These are phyloP conservation scores for Saccharomyces hybrid DNA, from an alignment of 1,139 yeast species.

Conservation along the genomic window DNA sequence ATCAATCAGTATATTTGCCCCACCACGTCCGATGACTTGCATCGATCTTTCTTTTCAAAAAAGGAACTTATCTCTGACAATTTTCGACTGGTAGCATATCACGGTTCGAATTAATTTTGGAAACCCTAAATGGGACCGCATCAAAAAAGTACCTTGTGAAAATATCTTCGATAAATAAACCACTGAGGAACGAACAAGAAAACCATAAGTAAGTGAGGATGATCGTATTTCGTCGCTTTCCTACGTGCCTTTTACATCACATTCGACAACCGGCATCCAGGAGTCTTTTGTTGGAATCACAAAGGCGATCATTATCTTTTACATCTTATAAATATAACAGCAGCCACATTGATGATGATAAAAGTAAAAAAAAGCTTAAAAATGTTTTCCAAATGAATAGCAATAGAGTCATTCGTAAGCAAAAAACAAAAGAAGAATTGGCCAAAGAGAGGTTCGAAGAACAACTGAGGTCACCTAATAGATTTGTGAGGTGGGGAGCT, in stretches of 20 bases:
- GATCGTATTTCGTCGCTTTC: background rate
- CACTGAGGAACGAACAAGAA: background rate
- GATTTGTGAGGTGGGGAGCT: slow-evolving; percentile 42
- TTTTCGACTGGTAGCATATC: background rate
- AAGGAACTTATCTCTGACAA: background rate
- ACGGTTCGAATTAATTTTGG: background rate
- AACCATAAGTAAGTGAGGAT: background rate
- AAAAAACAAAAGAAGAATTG: slow-evolving; percentile 29
- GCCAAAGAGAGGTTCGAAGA: slow-evolving; percentile 30
- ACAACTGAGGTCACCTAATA: slow-evolving; percentile 29
- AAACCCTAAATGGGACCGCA: background rate
- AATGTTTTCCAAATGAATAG: slow-evolving; percentile 9
- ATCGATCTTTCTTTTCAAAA: slow-evolving; percentile 2
- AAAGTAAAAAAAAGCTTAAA: background rate
- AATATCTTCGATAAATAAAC: background rate
- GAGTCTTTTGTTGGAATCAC: background rate
- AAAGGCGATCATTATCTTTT: background rate
- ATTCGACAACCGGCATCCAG: background rate
- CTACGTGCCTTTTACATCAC: background rate
- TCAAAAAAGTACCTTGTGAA: background rate
- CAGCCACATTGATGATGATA: background rate
- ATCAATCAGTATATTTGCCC: slow-evolving; percentile 23
- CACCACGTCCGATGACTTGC: slow-evolving; percentile 20
- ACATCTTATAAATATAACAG: background rate
- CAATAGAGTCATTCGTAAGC: slow-evolving; percentile 21